Evolutionary conservation across 192 early-diverging fungal genomes (phyloP).

Genomic region (Coemansia reversa): DNA sequence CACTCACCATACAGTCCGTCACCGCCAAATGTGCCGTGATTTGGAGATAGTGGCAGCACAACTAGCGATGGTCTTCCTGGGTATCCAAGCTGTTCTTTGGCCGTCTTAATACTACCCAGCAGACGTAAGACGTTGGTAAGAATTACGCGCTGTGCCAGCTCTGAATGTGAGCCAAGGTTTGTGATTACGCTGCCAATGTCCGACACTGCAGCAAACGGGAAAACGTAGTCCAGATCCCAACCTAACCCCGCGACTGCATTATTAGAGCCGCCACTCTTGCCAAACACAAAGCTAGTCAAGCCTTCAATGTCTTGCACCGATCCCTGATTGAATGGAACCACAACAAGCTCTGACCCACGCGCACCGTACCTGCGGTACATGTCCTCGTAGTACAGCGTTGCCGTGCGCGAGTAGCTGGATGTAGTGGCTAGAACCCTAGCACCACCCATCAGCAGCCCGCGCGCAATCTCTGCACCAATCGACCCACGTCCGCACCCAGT

Average conservation of each 20-base stretch:
- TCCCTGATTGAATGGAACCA: slow-evolving; percentile 94
- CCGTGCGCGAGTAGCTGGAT: slow-evolving; percentile 76
- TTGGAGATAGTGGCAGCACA: slow-evolving; percentile 87
- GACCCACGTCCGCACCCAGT: slow-evolving; percentile 90
- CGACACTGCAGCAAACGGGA: slow-evolving; percentile 90
- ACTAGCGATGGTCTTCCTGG: slow-evolving; percentile 83
- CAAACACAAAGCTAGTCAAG: slow-evolving; percentile 82
- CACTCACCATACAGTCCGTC: slow-evolving; percentile 93
- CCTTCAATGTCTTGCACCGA: slow-evolving; percentile 77
- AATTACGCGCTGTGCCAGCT: slow-evolving; percentile 89
- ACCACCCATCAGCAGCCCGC: slow-evolving; percentile 88
- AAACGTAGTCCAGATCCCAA: slow-evolving; percentile 3
- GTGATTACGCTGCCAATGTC: slow-evolving; percentile 77
- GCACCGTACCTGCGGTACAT: slow-evolving; percentile 87
- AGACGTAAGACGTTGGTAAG: slow-evolving; percentile 86
- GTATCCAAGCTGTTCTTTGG: slow-evolving; percentile 85
- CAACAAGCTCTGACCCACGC: slow-evolving; percentile 76
- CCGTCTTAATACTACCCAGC: slow-evolving; percentile 79
- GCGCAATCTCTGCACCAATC: slow-evolving; percentile 87
- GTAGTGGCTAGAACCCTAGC: slow-evolving; percentile 90
- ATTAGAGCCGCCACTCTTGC: slow-evolving; percentile 67
- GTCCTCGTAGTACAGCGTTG: slow-evolving; percentile 81
- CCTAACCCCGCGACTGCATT: slow-evolving; percentile 36
- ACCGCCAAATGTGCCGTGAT: slow-evolving; percentile 85
- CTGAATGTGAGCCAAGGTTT: slow-evolving; percentile 78